Base-by-base conservation (phyloP, 2,329 filamentous ascomycete genomes). In the Ophiostoma fasciatum region DNA sequence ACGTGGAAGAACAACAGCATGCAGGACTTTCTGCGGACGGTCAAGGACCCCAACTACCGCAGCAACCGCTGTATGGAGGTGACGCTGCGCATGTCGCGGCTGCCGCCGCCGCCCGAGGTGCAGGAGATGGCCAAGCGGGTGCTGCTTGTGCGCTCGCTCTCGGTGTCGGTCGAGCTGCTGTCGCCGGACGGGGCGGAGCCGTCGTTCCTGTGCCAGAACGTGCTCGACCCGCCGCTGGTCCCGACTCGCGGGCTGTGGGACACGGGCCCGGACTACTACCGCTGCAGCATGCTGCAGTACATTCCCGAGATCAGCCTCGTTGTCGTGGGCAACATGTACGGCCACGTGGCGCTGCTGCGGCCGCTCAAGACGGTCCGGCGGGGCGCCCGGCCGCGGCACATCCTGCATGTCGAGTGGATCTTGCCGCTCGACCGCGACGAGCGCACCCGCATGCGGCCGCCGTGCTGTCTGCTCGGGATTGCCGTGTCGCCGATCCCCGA, bases 241-340 rank as follows among this genome's bases (percentile, higher is more conserved):
- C 46, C 52, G 12, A 29, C 33, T 3, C 42, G 46, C 8, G 25
- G 19, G 5, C 42, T 48, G 5, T 47, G 49, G 44, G 54, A 61
- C 50, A 36, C 60, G 48, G 36, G 49, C 43, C 30, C 42, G 5
- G 42, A 46, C 39, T 46, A 50, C 19, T 54, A 57, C 28, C 62
- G 74, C 44, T 55, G 82, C 17, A 76, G 68, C 54, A 73, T 81
- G 63, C 55, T 73, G 26, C 57, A 66, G 0, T 64, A 75, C 34
- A 71, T 87, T 1, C 77, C 78, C 0, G 74, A 82, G 46, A 60
- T 90, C 1, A 76, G 66, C n/a, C 59, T 85, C 12, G 67, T 85
- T 8, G 60, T 82, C 4, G 58, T 78, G 1, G 82, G 68, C 1
- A 77, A 74, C 10, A 66, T 74, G n/a, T 68, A 66, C 32, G 82